Base-by-base conservation (phyloP, 441 rosid genomes). In the Pelargonium myrrhifolium region DNA sequence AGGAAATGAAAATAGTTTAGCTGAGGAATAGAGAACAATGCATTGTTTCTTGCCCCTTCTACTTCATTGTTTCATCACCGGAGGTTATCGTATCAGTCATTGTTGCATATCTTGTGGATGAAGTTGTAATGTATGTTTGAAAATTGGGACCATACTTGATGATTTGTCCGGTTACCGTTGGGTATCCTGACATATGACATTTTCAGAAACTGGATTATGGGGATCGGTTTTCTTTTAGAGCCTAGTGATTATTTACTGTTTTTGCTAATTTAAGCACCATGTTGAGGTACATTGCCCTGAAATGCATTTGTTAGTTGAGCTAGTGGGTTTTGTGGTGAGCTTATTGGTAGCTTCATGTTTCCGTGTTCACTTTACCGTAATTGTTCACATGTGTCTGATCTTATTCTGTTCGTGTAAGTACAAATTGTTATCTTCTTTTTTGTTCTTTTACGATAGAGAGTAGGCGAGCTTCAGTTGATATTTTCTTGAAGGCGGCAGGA, bases 401-500 rank as follows among this genome's bases (percentile, higher is more conserved):
- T 58, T 31, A 31, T 59, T 26, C 42, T 10, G 42, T 39, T 55
- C 14, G 42, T 43, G 66, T 47, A 64, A 67, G 60, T 68, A 66
- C 39, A 20, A 72, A 68, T 1, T 65, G 53, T 37, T 56, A 64
- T 75, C 65, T 64, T 63, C 22, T 65, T 73, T 70, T 58, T 24
- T 58, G 62, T 2, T 21, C 28, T 22, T 62, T 72, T 47, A 65
- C 65, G 67, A 51, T 76, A 95, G 99, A 92, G 72, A 89, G 83
- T 84, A 89, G 96, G 82, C 86, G 93, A 66, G 95, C 91, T 62
- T 83, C 98, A 0, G 71, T 95, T 67, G 99, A 95, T 77, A 82
- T 90, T 65, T 95, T 95, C 84, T 80, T 95, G 84, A 92, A 90
- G 85, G 99, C 97, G 62, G 95, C 98, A 40, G 99, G 99, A 72